phyloP scores from a whole-genome alignment of 2,329 filamentous ascomycete species.

The Diplocarpon rosae region DNA sequence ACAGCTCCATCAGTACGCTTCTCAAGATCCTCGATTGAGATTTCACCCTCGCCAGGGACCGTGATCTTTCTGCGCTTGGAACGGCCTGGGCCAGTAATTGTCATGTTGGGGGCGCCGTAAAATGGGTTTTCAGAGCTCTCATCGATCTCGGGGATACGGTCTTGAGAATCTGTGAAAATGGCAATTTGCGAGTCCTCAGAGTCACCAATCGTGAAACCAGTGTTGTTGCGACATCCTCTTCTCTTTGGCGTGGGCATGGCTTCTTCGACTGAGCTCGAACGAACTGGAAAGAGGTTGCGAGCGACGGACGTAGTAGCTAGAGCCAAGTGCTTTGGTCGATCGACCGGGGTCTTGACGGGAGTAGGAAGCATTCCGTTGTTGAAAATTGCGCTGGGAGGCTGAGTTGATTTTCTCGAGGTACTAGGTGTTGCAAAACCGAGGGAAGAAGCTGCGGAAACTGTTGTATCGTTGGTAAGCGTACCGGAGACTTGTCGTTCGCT shows the following conservation, averaged over 20 bases:
- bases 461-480: slow-evolving; percentile 34
- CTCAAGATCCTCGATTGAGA: slow-evolving; percentile 38
- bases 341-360: slow-evolving; percentile 64
- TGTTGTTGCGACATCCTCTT: slow-evolving; percentile 44
- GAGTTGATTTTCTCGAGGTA: slow-evolving; percentile 17
- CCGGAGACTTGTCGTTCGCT: slow-evolving; percentile 38
- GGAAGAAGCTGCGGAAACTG: slow-evolving; percentile 31
- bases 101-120: slow-evolving; percentile 35
- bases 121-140: slow-evolving; percentile 63
- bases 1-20: slow-evolving; percentile 64
- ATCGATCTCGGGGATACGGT: slow-evolving; percentile 61
- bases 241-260: slow-evolving; percentile 47
- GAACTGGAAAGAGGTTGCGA: slow-evolving; percentile 48
- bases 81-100: slow-evolving; percentile 34
- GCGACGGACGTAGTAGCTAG: slow-evolving; percentile 44
- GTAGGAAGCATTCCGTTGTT: slow-evolving; percentile 56
- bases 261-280: slow-evolving; percentile 36
- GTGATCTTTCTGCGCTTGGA: slow-evolving; percentile 42
- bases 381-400: slow-evolving; percentile 10
- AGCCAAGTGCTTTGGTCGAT: slow-evolving; percentile 37
- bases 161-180: slow-evolving; percentile 72
- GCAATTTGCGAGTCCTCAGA: slow-evolving; percentile 49
- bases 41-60: slow-evolving; percentile 43
- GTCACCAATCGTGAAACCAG: slow-evolving; percentile 45
- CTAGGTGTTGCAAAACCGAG: slow-evolving; percentile 21